Percentiles rank a stretch among this genome's conserved stretches.
Conservation (phyloP, 495 filamentous ascomycete genomes). For the Hypoxylon subgilvum region DNA sequence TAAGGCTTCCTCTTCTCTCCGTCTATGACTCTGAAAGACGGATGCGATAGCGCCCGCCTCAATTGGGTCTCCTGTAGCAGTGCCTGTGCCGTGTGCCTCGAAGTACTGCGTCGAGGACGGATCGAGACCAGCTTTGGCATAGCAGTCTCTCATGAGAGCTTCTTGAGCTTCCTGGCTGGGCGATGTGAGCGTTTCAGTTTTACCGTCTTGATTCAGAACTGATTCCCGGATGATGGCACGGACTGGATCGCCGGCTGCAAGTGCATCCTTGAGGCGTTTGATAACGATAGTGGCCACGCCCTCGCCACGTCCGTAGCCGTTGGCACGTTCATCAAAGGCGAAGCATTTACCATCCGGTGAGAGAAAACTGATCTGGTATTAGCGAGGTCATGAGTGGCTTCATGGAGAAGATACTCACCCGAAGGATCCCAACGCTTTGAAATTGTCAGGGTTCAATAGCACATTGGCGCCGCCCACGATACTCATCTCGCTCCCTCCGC, state of each 20-base stretch:
- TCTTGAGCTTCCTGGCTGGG: background rate
- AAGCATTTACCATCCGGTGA: background rate
- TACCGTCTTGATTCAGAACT: background rate
- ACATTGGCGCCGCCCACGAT: no score
- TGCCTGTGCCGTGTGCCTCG: background rate
- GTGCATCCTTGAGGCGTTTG: background rate
- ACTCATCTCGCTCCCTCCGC: no score
- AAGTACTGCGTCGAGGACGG: background rate
- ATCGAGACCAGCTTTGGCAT: background rate
- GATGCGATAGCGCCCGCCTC: background rate
- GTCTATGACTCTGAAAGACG: background rate
- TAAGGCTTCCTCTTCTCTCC: background rate
- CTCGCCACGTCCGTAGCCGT: background rate
- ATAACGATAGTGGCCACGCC: background rate
- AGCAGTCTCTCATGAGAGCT: background rate
- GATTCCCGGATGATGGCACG: background rate
- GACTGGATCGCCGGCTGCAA: background rate
- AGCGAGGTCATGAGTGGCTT: no score
- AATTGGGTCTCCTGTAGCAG: background rate
- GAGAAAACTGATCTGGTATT: background rate
- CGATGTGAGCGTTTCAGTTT: background rate
- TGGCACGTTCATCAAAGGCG: background rate
- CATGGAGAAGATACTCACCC: no score
- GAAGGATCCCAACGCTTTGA: no score
- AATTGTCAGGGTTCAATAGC: conserved; percentile 52